A percentile compares a stretch with the other conserved stretches of the same genome.
These are phyloP conservation scores for Aspergillus brunneoviolaceus DNA, from an alignment of 2,329 filamentous ascomycete species.

Conservation along the genomic window DNA sequence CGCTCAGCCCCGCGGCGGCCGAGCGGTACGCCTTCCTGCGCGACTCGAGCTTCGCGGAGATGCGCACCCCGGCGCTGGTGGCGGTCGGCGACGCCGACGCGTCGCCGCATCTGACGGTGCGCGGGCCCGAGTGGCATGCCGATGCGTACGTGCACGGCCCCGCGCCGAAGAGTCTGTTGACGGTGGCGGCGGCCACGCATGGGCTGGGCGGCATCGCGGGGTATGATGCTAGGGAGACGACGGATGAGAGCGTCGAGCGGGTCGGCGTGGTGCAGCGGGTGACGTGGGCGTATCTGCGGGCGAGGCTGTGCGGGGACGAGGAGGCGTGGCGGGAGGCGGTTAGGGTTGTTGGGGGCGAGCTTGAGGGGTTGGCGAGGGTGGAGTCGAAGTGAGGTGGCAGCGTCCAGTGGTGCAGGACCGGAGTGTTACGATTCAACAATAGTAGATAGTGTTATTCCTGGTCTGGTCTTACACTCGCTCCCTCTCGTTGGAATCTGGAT, in stretches of 20 bases:
- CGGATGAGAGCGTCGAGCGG: not conserved
- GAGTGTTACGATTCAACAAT: too few relatives aligned
- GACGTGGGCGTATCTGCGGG: not conserved
- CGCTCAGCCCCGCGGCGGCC: not conserved
- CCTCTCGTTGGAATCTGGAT: too few relatives aligned
- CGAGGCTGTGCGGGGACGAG: not conserved
- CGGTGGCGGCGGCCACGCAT: not conserved
- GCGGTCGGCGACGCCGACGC: not conserved
- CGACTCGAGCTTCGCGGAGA: not conserved
- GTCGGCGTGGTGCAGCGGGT: not conserved
- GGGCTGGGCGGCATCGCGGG: not conserved
- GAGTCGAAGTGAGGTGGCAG: too few relatives aligned
- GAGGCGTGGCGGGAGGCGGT: not conserved
- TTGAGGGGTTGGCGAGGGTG: too few relatives aligned
- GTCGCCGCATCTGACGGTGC: not conserved
- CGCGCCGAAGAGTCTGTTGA: not conserved
- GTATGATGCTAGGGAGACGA: not conserved
- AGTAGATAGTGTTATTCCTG: too few relatives aligned
- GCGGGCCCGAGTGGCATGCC: not conserved
- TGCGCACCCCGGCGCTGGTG: not conserved
- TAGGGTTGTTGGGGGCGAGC: too few relatives aligned
- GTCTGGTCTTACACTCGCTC: too few relatives aligned
- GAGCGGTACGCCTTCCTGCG: not conserved
- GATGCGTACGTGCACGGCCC: not conserved
- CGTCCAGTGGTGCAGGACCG: too few relatives aligned